A percentile compares a stretch with the other conserved stretches of the same genome.
phyloP scores from a whole-genome alignment of 148 eudicot species.

The Simmondsia chinensis region DNA sequence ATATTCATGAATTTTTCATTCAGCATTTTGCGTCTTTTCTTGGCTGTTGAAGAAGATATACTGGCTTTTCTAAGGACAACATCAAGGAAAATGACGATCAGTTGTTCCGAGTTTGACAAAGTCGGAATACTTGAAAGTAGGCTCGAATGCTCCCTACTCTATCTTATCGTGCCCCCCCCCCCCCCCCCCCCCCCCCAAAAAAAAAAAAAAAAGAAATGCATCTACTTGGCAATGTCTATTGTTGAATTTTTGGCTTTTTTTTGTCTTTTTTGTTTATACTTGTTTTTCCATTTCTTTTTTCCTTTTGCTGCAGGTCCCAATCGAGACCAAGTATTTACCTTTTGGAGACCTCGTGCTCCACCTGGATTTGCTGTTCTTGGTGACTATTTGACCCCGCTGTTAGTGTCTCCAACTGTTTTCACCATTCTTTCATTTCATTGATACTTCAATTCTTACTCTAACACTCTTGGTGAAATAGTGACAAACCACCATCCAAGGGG shows the following conservation, averaged over 20 bases:
- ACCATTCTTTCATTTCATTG: not conserved
- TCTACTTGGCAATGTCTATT: too few species aligned
- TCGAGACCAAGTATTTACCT: constrained; percentile 57
- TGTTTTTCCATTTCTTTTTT: too few species aligned
- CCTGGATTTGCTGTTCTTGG: constrained; percentile 97
- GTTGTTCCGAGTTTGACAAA: constrained; percentile 93
- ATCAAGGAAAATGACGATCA: constrained; percentile 71
- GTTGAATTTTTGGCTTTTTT: too few species aligned
- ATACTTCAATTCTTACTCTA: not conserved
- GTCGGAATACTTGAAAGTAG: constrained; percentile 71
- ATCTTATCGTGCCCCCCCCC: too few species aligned
- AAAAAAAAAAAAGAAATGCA: too few species aligned
- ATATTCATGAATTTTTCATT: constrained; percentile 96
- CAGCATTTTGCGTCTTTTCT: constrained; percentile 79
- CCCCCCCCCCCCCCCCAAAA: too few species aligned
- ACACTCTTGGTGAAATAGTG: constrained; percentile 27
- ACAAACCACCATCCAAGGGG: constrained; percentile 94
- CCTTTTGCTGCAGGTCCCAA: constrained; percentile 29
- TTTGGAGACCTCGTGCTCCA: constrained; percentile 98
- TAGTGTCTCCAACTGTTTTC: constrained; percentile 15
- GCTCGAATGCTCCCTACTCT: constrained; percentile 11
- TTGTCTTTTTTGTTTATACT: too few species aligned
- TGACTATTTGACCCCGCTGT: constrained; percentile 91
- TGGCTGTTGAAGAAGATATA: constrained; percentile 94
- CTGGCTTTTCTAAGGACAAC: constrained; percentile 68